A percentile compares a stretch with the other conserved stretches of the same genome.
Conservation (phyloP, 2,329 filamentous ascomycete species). For the Epichloe brachyelytri region DNA sequence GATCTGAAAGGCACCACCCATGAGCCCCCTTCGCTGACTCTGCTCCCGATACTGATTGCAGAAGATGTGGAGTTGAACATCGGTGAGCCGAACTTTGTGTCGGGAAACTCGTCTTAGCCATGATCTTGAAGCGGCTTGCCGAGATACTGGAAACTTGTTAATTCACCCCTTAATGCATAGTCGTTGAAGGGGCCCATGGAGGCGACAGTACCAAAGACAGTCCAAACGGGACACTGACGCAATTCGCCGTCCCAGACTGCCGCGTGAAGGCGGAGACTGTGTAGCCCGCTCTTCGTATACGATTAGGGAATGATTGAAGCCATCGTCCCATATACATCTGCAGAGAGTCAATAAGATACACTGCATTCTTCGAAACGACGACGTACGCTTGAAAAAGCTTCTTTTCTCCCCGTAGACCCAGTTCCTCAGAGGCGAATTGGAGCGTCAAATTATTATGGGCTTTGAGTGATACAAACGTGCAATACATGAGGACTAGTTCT, state of each 20-base stretch:
- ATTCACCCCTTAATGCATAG: neutral
- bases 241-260: constrained; percentile 42
- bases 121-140: constrained; percentile 31
- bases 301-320: constrained; percentile 37
- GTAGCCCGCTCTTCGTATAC: constrained; percentile 39
- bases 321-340: constrained; percentile 45
- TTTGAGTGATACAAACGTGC: constrained; percentile 44
- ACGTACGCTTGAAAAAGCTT: constrained; percentile 44
- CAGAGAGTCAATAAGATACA: neutral
- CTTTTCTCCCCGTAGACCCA: constrained; percentile 33
- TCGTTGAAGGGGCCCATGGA: too few relatives aligned
- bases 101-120: constrained; percentile 36
- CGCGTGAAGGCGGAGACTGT: constrained; percentile 41
- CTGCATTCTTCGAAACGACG: too few relatives aligned
- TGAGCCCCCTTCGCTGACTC: constrained; percentile 34
- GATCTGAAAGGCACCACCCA: constrained; percentile 38
- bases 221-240: constrained; percentile 47
- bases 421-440: constrained; percentile 32
- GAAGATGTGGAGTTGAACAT: constrained; percentile 47
- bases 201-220: constrained; percentile 40
- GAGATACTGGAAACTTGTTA: constrained; percentile 30
- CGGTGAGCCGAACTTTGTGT: constrained; percentile 36
- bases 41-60: constrained; percentile 41
- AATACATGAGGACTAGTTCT: constrained; percentile 50
- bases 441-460: constrained; percentile 32